phyloP scores from a whole-genome alignment of 208 protist species.

The Porcisia deanei region DNA sequence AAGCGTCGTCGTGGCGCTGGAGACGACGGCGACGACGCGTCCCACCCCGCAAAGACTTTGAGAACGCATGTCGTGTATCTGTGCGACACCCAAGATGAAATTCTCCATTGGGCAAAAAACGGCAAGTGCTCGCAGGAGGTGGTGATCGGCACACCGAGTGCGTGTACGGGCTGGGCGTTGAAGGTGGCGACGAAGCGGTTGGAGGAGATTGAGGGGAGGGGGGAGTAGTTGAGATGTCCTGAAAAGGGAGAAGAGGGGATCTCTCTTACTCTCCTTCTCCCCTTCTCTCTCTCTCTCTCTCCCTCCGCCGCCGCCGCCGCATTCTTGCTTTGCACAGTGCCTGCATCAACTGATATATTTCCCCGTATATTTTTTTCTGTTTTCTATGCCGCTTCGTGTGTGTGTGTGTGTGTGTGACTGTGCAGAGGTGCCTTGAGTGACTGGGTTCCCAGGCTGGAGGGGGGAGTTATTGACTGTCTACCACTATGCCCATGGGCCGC shows the following conservation, averaged over 20 bases:
- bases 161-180: slow-evolving; percentile 58
- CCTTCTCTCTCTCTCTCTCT: neutral
- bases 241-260: neutral
- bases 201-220: neutral
- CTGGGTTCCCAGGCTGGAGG: neutral
- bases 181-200: slow-evolving; percentile 29
- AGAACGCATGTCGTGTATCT: slow-evolving; percentile 28
- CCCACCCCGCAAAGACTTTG: neutral
- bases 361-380: neutral
- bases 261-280: neutral
- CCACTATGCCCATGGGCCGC: neutral
- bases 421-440: too few species aligned
- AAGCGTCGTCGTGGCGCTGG: neutral
- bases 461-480: neutral
- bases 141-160: slow-evolving; percentile 76
- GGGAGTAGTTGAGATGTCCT: neutral
- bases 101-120: slow-evolving; percentile 65
- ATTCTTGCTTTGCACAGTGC: too few species aligned
- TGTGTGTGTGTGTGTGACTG: too few species aligned
- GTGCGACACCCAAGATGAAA: slow-evolving; percentile 49
- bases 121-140: slow-evolving; percentile 74
- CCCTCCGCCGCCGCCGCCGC: neutral
- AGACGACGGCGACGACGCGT: neutral
- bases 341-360: neutral
- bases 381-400: too few species aligned